These are phyloP conservation scores for Zoysia pacifica DNA, from an alignment of 176 grass and related monocot species.

Conservation along the genomic window DNA sequence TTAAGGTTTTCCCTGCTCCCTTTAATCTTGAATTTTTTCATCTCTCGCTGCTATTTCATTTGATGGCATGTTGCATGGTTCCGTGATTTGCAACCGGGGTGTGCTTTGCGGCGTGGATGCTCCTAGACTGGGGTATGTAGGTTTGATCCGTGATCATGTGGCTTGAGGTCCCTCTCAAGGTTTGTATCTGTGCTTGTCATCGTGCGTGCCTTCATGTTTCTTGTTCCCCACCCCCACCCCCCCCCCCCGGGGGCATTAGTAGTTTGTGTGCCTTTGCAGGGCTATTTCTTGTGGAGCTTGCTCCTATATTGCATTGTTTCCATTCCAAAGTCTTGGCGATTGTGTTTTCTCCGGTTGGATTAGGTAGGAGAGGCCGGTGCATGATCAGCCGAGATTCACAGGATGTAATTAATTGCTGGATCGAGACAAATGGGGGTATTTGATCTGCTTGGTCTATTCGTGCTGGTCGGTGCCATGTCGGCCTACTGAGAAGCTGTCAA, in stretches of 20 bases:
- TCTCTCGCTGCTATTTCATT: slow-evolving; percentile 39
- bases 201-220: slow-evolving; percentile 6
- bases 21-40: slow-evolving; percentile 38
- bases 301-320: slow-evolving; percentile 11
- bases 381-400: slow-evolving; percentile 37
- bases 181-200: slow-evolving; percentile 17
- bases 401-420: neutral
- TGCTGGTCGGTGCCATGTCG: slow-evolving; percentile 6
- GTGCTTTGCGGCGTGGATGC: neutral
- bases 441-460: neutral
- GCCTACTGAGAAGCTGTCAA: neutral
- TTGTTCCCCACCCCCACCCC: neutral
- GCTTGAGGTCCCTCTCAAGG: neutral
- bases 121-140: slow-evolving; percentile 6
- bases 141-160: slow-evolving; percentile 44
- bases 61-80: slow-evolving; percentile 22
- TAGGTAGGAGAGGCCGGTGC: slow-evolving; percentile 9
- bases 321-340: neutral
- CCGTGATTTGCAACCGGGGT: slow-evolving; percentile 21
- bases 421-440: neutral
- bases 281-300: neutral
- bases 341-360: slow-evolving; percentile 22
- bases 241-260: too few species aligned
- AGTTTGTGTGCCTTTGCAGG: neutral
- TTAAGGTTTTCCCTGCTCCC: slow-evolving; percentile 40